These are phyloP conservation scores for Asterella californica DNA, from an alignment of 225 moss, liverwort and hornwort species.

Conservation along the genomic window DNA sequence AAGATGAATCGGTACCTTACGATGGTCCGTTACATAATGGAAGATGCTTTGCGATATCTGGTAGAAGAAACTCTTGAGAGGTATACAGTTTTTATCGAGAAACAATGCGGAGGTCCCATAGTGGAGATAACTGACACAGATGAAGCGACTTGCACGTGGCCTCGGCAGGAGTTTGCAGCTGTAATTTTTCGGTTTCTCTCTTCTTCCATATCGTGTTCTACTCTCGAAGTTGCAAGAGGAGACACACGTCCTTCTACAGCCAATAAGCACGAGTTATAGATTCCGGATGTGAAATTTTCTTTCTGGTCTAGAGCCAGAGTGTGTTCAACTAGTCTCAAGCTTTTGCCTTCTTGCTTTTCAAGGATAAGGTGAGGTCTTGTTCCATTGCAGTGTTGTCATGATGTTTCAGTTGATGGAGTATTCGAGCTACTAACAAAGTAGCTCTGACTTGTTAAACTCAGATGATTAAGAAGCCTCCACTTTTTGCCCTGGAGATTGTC, in stretches of 20 bases:
- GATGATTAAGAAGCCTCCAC: slow-evolving; percentile 83
- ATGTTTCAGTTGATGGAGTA: no score
- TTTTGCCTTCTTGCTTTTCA: not conserved
- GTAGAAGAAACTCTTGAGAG: slow-evolving; percentile 59
- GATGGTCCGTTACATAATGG: slow-evolving; percentile 79
- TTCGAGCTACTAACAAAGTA: not conserved
- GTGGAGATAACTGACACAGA: slow-evolving; percentile 62
- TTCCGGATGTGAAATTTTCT: not conserved
- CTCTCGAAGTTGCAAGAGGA: not conserved
- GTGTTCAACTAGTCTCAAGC: not conserved
- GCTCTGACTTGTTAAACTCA: slow-evolving; percentile 12
- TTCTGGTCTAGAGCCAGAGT: not conserved
- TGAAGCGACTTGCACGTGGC: slow-evolving; percentile 59
- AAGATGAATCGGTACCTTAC: slow-evolving; percentile 82
- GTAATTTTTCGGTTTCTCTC: slow-evolving; percentile 35
- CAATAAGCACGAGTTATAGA: not conserved
- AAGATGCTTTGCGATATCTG: slow-evolving; percentile 71
- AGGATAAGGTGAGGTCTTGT: not conserved
- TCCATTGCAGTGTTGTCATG: not conserved
- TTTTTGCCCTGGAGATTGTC: slow-evolving; percentile 64
- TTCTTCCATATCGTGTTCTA: not conserved
- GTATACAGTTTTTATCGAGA: slow-evolving; percentile 70
- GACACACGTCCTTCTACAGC: not conserved
- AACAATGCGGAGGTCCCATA: slow-evolving; percentile 47
- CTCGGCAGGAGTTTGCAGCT: slow-evolving; percentile 35